Evolutionary conservation across 805 yeast species (phyloP).

Genomic region (Sugiyamaella mastotermitis): DNA sequence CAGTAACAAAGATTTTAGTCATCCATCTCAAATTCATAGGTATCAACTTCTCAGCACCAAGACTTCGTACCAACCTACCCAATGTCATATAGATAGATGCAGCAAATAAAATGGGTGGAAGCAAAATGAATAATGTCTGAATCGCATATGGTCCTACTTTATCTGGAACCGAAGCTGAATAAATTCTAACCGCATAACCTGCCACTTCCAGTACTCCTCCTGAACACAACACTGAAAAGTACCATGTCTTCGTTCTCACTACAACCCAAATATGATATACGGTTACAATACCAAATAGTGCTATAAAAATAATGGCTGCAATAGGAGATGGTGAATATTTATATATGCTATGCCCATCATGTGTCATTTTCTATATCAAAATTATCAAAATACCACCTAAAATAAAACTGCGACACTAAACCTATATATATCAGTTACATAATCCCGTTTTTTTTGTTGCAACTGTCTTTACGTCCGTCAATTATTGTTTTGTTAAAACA

Average conservation of each 20-base stretch:
- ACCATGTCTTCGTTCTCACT: constrained; percentile 53
- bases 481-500: too few relatives aligned
- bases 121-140: constrained; percentile 62
- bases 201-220: constrained; percentile 56
- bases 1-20: constrained; percentile 58
- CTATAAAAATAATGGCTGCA: constrained; percentile 51
- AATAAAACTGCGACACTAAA: too few relatives aligned
- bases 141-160: constrained; percentile 43
- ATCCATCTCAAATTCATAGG: constrained; percentile 47
- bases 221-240: constrained; percentile 40
- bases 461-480: too few relatives aligned
- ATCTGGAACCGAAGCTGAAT: constrained; percentile 33
- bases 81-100: constrained; percentile 74
- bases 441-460: too few relatives aligned
- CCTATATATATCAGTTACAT: too few relatives aligned
- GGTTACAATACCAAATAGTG: constrained; percentile 45
- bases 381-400: too few relatives aligned
- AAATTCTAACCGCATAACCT: constrained; percentile 61
- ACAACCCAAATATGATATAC: constrained; percentile 38
- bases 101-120: constrained; percentile 80
- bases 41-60: constrained; percentile 54
- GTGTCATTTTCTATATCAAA: too few relatives aligned
- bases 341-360: constrained; percentile 5
- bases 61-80: constrained; percentile 48
- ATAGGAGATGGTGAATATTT: constrained; percentile 39